A percentile compares a stretch with the other conserved stretches of the same genome.
Evolutionary conservation across 2,329 filamentous ascomycete species (phyloP).

Genomic region (Talaromyces marneffei): DNA sequence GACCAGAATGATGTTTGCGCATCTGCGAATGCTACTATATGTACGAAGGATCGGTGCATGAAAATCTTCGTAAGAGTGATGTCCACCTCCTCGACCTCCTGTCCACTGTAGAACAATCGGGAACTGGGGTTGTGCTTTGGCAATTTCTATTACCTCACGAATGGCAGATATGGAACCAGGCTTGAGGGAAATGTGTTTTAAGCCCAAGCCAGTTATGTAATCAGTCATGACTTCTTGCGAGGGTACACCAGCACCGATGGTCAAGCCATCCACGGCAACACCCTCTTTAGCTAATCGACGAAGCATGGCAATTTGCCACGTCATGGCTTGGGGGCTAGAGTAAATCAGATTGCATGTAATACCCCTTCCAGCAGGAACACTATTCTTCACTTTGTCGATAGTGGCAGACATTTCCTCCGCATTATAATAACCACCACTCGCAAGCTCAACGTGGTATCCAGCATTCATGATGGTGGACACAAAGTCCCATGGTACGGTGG

Average conservation of each 20-base stretch:
- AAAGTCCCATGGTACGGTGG: slow-evolving; percentile 84
- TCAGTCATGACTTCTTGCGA: slow-evolving; percentile 88
- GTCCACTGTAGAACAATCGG: slow-evolving; percentile 92
- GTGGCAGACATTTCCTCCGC: slow-evolving; percentile 39
- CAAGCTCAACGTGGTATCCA: slow-evolving; percentile 88
- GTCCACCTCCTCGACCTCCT: slow-evolving; percentile 84
- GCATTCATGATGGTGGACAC: slow-evolving; percentile 89
- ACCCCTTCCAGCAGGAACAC: slow-evolving; percentile 62
- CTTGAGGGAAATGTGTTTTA: slow-evolving; percentile 94
- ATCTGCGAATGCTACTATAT: slow-evolving; percentile 80
- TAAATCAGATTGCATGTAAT: slow-evolving; percentile 52
- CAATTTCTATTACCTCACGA: slow-evolving; percentile 83
- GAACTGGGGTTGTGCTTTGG: slow-evolving; percentile 86
- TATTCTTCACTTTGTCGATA: slow-evolving; percentile 43
- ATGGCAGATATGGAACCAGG: slow-evolving; percentile 84
- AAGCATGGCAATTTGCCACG: slow-evolving; percentile 49
- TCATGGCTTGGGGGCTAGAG: slow-evolving; percentile 48
- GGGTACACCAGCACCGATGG: slow-evolving; percentile 87
- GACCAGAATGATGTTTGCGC: slow-evolving; percentile 79
- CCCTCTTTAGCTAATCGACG: slow-evolving; percentile 60
- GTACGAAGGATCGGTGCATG: slow-evolving; percentile 84
- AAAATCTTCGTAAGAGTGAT: slow-evolving; percentile 93
- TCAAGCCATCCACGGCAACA: slow-evolving; percentile 83
- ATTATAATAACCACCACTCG: slow-evolving; percentile 82
- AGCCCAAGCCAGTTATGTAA: slow-evolving; percentile 83